A percentile compares a stretch with the other conserved stretches of the same genome.
phyloP scores from a whole-genome alignment of 768 basidiomycete genomes.

The Neoboletus subvelutipes region DNA sequence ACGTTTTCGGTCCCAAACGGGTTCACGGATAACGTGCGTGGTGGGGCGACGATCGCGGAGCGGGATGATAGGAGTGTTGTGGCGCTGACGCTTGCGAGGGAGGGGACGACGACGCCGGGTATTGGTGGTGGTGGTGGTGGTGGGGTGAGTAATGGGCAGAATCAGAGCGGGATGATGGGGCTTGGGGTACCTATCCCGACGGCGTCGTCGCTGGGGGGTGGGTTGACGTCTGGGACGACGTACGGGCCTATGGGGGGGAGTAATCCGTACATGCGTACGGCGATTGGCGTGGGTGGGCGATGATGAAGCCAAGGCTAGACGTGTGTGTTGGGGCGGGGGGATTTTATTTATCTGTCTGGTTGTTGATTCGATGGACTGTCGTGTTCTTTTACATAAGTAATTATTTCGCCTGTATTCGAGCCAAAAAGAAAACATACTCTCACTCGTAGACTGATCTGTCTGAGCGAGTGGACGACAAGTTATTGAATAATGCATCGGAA shows the following conservation, averaged over 20 bases:
- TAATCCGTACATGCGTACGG: conserved; percentile 65
- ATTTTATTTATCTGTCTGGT: conserved; percentile 20
- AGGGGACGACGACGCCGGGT: conserved; percentile 45
- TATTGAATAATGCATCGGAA: too few relatives aligned
- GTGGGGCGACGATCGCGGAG: conserved; percentile 80
- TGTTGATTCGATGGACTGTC: conserved; percentile 18
- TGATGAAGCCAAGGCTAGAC: conserved; percentile 33
- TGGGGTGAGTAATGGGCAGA: conserved; percentile 19
- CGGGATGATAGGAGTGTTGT: conserved; percentile 61
- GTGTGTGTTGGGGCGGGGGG: background rate
- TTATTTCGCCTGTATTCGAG: conserved; percentile 31
- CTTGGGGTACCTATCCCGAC: conserved; percentile 43
- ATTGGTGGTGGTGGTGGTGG: background rate
- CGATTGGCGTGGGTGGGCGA: conserved; percentile 53
- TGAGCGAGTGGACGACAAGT: too few relatives aligned
- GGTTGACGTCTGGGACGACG: conserved; percentile 48
- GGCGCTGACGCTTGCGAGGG: conserved; percentile 31
- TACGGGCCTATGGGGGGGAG: conserved; percentile 60
- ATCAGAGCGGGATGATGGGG: conserved; percentile 48
- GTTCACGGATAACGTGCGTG: conserved; percentile 60
- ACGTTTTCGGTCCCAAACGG: conserved; percentile 72
- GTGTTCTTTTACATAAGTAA: conserved; percentile 35
- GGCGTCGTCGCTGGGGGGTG: conserved; percentile 35
- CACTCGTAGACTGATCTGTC: background rate
- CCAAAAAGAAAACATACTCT: background rate